Conservation (phyloP, 2,329 filamentous ascomycete genomes). For the Fusarium vanettenii region DNA sequence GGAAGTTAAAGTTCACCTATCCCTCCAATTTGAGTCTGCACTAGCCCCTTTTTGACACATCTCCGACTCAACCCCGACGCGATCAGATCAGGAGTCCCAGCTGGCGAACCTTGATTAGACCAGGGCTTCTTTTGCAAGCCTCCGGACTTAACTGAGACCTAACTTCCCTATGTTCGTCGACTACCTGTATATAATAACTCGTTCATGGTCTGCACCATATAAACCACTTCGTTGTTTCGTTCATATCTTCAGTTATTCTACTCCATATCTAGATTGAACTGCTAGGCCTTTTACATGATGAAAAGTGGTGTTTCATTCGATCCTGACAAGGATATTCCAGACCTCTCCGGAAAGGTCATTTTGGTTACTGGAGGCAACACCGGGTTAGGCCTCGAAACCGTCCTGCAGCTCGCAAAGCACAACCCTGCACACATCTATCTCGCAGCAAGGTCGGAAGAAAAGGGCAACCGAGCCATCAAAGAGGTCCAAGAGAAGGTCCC, state of each 20-base stretch:
- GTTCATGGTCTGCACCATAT: not conserved
- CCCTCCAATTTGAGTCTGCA: not conserved
- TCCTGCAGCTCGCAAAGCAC: conserved; percentile 18
- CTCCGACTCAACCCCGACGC: not conserved
- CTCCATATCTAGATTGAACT: not conserved
- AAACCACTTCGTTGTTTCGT: not conserved
- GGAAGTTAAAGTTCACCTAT: not conserved
- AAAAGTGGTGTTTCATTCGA: conserved; percentile 12
- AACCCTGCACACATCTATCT: conserved; percentile 18
- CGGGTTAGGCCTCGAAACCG: conserved; percentile 55
- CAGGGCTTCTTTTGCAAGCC: not conserved
- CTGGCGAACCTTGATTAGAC: not conserved
- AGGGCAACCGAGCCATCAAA: conserved; percentile 48
- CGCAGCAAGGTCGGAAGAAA: conserved; percentile 49
- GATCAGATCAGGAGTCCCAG: not conserved
- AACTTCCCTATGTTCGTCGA: not conserved
- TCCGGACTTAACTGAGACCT: not conserved
- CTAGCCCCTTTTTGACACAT: not conserved
- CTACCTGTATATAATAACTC: not conserved
- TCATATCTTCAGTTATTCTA: not conserved
- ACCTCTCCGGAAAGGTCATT: conserved; percentile 80
- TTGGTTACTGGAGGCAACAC: conserved; percentile 89
- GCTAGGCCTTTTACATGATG: not conserved
- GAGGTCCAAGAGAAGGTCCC: conserved; percentile 48
- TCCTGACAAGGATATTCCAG: conserved; percentile 56